Conservation (phyloP, 345 rosid species). For the Kandelia obovata region DNA sequence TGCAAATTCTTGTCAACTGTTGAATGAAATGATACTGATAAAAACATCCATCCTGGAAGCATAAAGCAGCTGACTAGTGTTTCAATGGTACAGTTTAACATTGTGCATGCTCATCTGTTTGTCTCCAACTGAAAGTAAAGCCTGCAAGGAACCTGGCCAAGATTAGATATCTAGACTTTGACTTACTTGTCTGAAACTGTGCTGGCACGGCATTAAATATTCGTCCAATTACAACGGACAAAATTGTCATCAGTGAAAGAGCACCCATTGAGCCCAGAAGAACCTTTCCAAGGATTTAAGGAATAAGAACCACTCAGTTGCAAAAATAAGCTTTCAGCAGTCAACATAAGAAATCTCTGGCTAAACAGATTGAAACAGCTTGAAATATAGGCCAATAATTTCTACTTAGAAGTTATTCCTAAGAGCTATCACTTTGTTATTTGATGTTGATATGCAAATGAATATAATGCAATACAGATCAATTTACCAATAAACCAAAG, state of each 20-base stretch:
- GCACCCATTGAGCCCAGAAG: constrained; percentile 98
- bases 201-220: constrained; percentile 93
- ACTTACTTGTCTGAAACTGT: constrained; percentile 94
- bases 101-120: not conserved
- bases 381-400: not conserved
- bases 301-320: constrained; percentile 3
- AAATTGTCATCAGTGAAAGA: constrained; percentile 87
- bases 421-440: not conserved
- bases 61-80: not conserved
- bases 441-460: not conserved
- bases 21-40: not conserved
- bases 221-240: constrained; percentile 87
- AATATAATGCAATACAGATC: too few species aligned
- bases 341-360: not conserved
- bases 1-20: too few species aligned
- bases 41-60: not conserved
- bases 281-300: constrained; percentile 58
- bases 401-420: not conserved
- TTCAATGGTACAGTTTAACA: not conserved
- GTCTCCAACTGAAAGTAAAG: not conserved
- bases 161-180: constrained; percentile 3
- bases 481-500: too few species aligned
- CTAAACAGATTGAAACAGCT: too few species aligned
- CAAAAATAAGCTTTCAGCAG: not conserved
- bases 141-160: constrained; percentile 5